Base-by-base conservation (phyloP, 2,329 filamentous ascomycete genomes). In the Knoxdaviesia proteae region DNA sequence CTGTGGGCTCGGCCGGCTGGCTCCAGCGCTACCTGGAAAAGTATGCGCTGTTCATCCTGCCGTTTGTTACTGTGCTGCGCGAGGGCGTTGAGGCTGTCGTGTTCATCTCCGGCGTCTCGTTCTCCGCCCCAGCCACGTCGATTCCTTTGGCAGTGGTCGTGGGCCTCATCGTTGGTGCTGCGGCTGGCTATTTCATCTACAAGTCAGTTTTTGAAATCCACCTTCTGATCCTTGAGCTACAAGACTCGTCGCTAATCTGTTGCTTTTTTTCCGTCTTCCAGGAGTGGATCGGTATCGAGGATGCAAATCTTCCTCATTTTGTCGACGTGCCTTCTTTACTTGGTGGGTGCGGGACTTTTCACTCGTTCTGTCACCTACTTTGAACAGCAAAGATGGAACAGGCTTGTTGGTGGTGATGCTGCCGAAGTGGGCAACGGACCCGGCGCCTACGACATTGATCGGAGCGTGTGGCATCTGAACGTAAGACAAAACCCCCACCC, bases 101-200 rank as follows among this genome's bases (percentile, higher is more conserved):
- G n/a, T 93, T 92, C 57, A 75, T 92, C 42, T 83, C 82, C 10
- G 86, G 84, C 20, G 84, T 94, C 5, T 79, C 80, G 3, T 75
- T 93, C 43, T 73, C 76, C 1, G 65, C 80, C 4, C 82, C 84
- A 0, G 83, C 82, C 2, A 73, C 70, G 5, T 69, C 84, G 0
- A 81, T 93, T 42, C 84, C 86, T 3, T 61, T 93, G 5, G 74
- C 86, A 0, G 80, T 86, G 3, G 59, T 92, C 20, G 67, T 74
- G 11, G 86, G 84, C 1, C 58, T 93, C 10, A 52, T 69, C 3
- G 78, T 77, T 10, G 86, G 84, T 1, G 55, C 60, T 8, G 41
- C 72, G 1, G 68, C 87, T 36, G 84, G 84, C 4, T 87, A 72
- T 52, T 46, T 84, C 41, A 69, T 93, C 47, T 93, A 92, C 63